Conservation (phyloP, 441 rosid genomes). For the Corymbia citriodora region DNA sequence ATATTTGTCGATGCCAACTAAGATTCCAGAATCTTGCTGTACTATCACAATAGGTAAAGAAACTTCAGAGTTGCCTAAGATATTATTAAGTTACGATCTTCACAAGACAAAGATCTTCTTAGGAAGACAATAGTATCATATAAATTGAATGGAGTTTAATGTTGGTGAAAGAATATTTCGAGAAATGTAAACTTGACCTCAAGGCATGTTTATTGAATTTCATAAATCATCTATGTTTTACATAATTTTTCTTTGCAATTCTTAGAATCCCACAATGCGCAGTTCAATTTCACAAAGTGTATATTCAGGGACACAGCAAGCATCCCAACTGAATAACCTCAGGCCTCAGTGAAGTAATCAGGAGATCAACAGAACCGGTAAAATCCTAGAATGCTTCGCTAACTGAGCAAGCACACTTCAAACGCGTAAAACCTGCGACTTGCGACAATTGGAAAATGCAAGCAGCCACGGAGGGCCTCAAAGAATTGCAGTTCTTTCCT, state of each 20-base stretch:
- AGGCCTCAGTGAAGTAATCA: neutral
- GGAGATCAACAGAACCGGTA: neutral
- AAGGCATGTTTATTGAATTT: neutral
- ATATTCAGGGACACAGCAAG: neutral
- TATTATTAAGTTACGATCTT: neutral
- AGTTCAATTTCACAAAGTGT: neutral
- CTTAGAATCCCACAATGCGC: neutral
- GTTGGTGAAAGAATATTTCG: neutral
- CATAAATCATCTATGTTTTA: neutral
- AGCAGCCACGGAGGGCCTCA: neutral
- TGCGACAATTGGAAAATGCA: neutral
- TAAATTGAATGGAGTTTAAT: neutral
- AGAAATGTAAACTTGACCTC: neutral
- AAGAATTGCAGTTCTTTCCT: neutral
- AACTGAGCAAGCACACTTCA: neutral
- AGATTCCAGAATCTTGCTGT: neutral
- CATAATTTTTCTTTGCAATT: neutral
- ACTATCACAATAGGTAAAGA: neutral
- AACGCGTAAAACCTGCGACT: neutral
- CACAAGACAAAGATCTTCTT: neutral
- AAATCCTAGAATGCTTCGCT: neutral
- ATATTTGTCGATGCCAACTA: neutral
- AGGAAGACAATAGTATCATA: neutral
- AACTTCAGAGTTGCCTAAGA: neutral
- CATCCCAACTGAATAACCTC: neutral